Conservation (phyloP, 2,329 filamentous ascomycete species). For the Zymoseptoria pseudotritici region DNA sequence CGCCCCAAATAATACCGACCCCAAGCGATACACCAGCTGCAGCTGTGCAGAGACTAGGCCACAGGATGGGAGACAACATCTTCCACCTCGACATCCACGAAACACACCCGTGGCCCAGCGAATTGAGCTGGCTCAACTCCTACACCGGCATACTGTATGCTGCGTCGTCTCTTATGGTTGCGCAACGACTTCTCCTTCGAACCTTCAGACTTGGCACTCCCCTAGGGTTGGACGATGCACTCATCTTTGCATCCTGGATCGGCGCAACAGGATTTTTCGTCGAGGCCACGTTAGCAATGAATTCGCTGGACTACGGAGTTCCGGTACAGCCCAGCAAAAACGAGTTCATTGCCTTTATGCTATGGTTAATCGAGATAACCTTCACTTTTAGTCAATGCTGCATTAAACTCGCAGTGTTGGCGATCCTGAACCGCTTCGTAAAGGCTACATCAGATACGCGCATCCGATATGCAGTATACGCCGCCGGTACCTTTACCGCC, state of each 20-base stretch:
- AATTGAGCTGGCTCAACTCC: slow-evolving; percentile 23
- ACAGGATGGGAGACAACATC: neutral
- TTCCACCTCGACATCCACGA: neutral
- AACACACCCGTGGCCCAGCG: neutral
- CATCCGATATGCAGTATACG: neutral
- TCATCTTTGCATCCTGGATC: slow-evolving; percentile 1
- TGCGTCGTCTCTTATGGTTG: slow-evolving; percentile 22
- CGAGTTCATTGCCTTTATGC: slow-evolving; percentile 13
- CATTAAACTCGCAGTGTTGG: neutral
- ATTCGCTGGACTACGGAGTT: slow-evolving; percentile 28
- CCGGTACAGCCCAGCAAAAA: slow-evolving; percentile 30
- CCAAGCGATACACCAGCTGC: neutral
- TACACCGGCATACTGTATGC: slow-evolving; percentile 24
- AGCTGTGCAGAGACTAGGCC: neutral
- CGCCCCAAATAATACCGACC: too few species aligned
- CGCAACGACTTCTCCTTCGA: slow-evolving; percentile 26
- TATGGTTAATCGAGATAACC: slow-evolving; percentile 28
- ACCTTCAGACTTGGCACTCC: slow-evolving; percentile 21
- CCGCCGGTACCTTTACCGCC: neutral
- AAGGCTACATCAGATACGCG: neutral
- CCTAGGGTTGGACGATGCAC: slow-evolving; percentile 28
- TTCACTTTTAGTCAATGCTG: slow-evolving; percentile 19
- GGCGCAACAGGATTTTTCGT: slow-evolving; percentile 15
- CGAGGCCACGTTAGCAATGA: slow-evolving; percentile 17
- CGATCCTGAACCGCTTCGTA: neutral